Conservation (phyloP, 768 basidiomycete genomes). For the Pulveroboletus sp. region DNA sequence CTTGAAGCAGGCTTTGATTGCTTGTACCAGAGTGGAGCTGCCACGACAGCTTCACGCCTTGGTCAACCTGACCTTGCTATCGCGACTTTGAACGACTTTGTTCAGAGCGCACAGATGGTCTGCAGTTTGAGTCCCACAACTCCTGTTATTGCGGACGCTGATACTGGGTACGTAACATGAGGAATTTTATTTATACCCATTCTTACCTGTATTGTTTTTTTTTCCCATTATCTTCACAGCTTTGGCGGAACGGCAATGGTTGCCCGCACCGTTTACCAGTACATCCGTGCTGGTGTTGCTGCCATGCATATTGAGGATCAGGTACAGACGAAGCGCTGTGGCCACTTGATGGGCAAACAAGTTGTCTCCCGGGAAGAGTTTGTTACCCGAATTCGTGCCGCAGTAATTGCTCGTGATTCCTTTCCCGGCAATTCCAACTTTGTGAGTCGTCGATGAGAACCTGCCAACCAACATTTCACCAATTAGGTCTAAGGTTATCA, state of each 20-base stretch:
- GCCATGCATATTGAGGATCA: slow-evolving; percentile 79
- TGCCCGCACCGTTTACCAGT: slow-evolving; percentile 70
- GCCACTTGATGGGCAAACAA: slow-evolving; percentile 76
- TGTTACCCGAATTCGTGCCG: slow-evolving; percentile 68
- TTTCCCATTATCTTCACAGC: slow-evolving; percentile 15
- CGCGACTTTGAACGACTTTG: slow-evolving; percentile 74
- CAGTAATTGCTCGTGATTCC: slow-evolving; percentile 69
- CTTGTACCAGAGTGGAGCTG: slow-evolving; percentile 76
- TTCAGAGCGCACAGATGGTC: slow-evolving; percentile 66
- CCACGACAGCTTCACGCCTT: slow-evolving; percentile 73
- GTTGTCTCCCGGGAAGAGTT: slow-evolving; percentile 78
- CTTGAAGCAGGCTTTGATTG: slow-evolving; percentile 76
- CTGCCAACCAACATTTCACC: neutral
- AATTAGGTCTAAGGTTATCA: slow-evolving; percentile 46
- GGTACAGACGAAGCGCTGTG: slow-evolving; percentile 76
- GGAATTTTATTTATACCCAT: neutral
- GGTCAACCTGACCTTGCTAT: slow-evolving; percentile 79
- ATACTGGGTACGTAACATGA: slow-evolving; percentile 73
- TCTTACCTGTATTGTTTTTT: slow-evolving; percentile 4
- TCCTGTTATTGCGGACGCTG: slow-evolving; percentile 76
- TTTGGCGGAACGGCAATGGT: slow-evolving; percentile 76
- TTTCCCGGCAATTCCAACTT: slow-evolving; percentile 75
- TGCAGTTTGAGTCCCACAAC: slow-evolving; percentile 57
- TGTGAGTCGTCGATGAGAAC: slow-evolving; percentile 32
- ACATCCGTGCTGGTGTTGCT: slow-evolving; percentile 64